Conservation (phyloP, 768 basidiomycete species). For the Kwoniella mangroviensis region DNA sequence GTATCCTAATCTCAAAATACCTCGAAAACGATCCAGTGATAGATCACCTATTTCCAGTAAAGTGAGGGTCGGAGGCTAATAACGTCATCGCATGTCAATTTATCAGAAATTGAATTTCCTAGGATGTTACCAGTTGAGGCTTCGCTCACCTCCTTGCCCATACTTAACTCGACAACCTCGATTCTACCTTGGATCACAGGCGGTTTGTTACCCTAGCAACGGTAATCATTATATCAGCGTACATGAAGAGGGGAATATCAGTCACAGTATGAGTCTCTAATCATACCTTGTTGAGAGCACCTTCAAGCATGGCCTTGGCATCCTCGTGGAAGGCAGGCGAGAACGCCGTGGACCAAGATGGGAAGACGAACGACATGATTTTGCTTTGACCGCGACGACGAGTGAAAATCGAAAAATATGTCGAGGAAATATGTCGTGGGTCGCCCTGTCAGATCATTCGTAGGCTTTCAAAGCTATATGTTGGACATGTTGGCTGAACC, state of each 20-base stretch:
- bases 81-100: background rate
- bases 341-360: constrained; percentile 84
- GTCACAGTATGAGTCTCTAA: background rate
- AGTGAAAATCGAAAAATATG: background rate
- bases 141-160: constrained; percentile 83
- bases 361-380: constrained; percentile 66
- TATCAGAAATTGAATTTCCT: background rate
- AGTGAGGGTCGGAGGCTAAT: constrained; percentile 90
- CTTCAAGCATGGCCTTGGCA: constrained; percentile 95
- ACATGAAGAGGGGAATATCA: background rate
- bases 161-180: constrained; percentile 97
- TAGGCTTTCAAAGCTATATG: too few species aligned
- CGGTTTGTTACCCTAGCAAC: constrained; percentile 81
- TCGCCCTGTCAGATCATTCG: background rate
- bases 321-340: constrained; percentile 95
- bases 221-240: constrained; percentile 6
- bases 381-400: background rate
- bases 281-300: constrained; percentile 57
- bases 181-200: constrained; percentile 97
- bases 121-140: too few species aligned
- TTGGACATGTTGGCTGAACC: too few species aligned
- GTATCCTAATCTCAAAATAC: constrained; percentile 94
- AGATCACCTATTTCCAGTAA: constrained; percentile 97
- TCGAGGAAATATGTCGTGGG: background rate
- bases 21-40: constrained; percentile 91